phyloP scores from a whole-genome alignment of 805 yeast species.

The Barnettozyma sucrosica region DNA sequence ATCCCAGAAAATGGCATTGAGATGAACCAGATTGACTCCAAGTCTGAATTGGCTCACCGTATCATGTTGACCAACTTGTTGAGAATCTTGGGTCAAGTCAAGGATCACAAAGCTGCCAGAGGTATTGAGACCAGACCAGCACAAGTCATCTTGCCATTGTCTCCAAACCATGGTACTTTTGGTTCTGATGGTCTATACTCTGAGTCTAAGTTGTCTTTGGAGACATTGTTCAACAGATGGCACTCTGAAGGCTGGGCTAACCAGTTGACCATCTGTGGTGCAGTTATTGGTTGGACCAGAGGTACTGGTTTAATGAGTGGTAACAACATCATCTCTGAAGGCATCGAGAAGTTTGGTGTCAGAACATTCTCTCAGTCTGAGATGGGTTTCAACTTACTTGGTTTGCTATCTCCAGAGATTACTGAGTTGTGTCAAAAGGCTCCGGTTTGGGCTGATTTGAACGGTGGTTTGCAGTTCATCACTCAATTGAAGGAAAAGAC shows the following conservation, averaged over 20 bases:
- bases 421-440: slow-evolving; percentile 83
- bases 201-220: slow-evolving; percentile 92
- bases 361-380: slow-evolving; percentile 98
- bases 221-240: slow-evolving; percentile 98
- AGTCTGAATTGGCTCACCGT: slow-evolving; percentile 96
- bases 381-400: slow-evolving; percentile 97
- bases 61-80: slow-evolving; percentile 94
- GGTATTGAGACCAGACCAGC: slow-evolving; percentile 95
- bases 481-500: slow-evolving; percentile 89
- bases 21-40: slow-evolving; percentile 85
- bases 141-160: slow-evolving; percentile 91
- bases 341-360: slow-evolving; percentile 91
- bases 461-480: slow-evolving; percentile 95
- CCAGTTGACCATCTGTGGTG: slow-evolving; percentile 95
- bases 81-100: slow-evolving; percentile 87
- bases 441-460: slow-evolving; percentile 96
- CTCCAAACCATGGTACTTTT: slow-evolving; percentile 98
- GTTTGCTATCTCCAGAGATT: slow-evolving; percentile 84
- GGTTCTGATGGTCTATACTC: slow-evolving; percentile 98
- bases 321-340: slow-evolving; percentile 96
- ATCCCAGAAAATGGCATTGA: slow-evolving; percentile 98
- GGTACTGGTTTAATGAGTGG: slow-evolving; percentile 99
- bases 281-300: slow-evolving; percentile 99
- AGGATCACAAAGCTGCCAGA: slow-evolving; percentile 69
- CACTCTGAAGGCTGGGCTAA: slow-evolving; percentile 94